These are phyloP conservation scores for Pseudogymnoascus sp. DNA, from an alignment of 2,329 filamentous ascomycete species.

Conservation along the genomic window DNA sequence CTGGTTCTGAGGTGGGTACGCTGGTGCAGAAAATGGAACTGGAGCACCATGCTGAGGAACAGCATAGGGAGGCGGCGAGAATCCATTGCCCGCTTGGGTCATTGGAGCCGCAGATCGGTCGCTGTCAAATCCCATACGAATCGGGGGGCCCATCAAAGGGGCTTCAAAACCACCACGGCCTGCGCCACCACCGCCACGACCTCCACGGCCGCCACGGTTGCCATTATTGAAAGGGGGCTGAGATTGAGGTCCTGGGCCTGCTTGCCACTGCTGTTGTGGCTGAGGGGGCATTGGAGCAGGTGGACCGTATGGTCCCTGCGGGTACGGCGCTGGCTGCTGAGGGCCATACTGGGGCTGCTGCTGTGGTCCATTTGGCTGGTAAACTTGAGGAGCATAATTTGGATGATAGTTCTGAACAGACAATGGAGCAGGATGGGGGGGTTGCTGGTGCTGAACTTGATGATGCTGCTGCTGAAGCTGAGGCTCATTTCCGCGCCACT, in stretches of 20 bases:
- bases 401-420: constrained; percentile 51
- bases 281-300: constrained; percentile 28
- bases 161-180: constrained; percentile 37
- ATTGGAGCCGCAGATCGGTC: constrained; percentile 34
- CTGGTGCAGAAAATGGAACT: constrained; percentile 22
- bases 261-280: constrained; percentile 37
- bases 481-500: constrained; percentile 12
- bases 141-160: constrained; percentile 47
- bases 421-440: constrained; percentile 35
- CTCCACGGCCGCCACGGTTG: constrained; percentile 22
- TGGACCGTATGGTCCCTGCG: constrained; percentile 29
- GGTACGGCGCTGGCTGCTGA: constrained; percentile 26
- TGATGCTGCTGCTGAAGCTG: constrained; percentile 23
- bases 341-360: constrained; percentile 34
- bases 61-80: constrained; percentile 29
- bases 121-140: constrained; percentile 48
- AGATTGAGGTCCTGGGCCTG: constrained; percentile 21
- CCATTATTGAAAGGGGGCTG: constrained; percentile 33
- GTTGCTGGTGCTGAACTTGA: constrained; percentile 29
- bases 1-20: constrained; percentile 18
- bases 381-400: constrained; percentile 51
- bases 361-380: constrained; percentile 29
- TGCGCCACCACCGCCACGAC: constrained; percentile 31
- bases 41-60: constrained; percentile 25
- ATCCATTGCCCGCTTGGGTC: constrained; percentile 40